Evolutionary conservation across 2,329 filamentous ascomycete genomes (phyloP), one percentile per base, ranked within the genome.

Genomic region (Aspergillus sp.): DNA sequence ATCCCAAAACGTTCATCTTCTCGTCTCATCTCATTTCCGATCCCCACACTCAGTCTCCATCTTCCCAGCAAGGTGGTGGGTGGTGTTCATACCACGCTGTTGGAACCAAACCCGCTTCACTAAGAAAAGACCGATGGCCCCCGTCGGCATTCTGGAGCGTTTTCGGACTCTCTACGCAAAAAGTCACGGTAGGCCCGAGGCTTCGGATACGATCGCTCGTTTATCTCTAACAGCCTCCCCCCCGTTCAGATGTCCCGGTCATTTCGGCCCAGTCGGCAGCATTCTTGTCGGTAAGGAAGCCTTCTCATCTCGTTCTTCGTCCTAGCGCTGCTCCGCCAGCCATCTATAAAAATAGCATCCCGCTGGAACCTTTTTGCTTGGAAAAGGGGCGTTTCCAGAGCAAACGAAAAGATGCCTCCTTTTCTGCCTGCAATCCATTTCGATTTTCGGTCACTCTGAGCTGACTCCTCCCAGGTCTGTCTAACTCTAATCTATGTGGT

Each of bases 401-500:
- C 16, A 47, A 49, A 41, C n/a, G 10, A 33, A 17, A 20, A 35
- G 17, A 45, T 50, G 19, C 17, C 10, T 36, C 11, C 50, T 48
- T 22, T 8, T 22, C 24, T 9, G 9, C 26, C 26, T 30, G 26
- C 26, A 30, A 30, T 30, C 10, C 8, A 11, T 30, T 30, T 2
- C 26, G 8, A 22, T 30, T 30, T 11, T 30, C 26, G 10, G 10
- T 30, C 10, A 1, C 38, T 24, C 47, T 35, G 46, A 50, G 16
- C 22, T 40, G 24, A 13, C 20, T 20, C 19, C 38, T 22, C 16
- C 50, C 50, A 89, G 89, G 75, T 92, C 56, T 72, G 86, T 56
- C 95, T 95, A 73, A 95, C 90, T n/a, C 71, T 91, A 61, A 75
- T 90, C 75, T 99, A 97, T 75, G 89, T 99, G 63, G 76, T 89